Evolutionary conservation across 352 stramenopile species (phyloP), one percentile per base, ranked within the genome.

Genomic region (Phytophthora tentaculata): DNA sequence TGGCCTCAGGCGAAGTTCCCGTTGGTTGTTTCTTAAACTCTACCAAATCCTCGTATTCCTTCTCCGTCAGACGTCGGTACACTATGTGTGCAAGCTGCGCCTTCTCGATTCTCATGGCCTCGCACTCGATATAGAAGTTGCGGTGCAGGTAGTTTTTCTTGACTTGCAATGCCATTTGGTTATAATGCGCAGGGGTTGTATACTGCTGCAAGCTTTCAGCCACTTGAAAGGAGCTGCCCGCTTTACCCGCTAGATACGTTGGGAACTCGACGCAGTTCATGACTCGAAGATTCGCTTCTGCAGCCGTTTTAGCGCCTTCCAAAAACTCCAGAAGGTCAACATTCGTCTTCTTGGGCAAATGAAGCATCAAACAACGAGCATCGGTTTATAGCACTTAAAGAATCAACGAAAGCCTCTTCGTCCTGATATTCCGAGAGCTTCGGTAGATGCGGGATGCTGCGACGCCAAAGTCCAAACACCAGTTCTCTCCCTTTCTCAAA

Each of bases 291-390:
- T 77, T 76, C 24, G 63, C 47, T 43, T 84, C 66, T 3, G 59
- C 69, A 12, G 80, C 80, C 9, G 68, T 47, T 24, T 58, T 53
- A 26, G 80, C 77, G 24, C 80, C 80, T 29, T 83, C 44, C 1
- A 86, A 22, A 24, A 88, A 86, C n/a, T 88, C 77, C 5, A 80
- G 14, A 5, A 75, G 62, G 49, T 86, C 73, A 10, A 86, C 50
- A 19, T 66, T 56, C 3, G 80, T 86, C 28, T 64, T 64, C 8
- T 59, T 37, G 5, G 80, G 77, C 26, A 84, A 1, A 14, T 86
- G 64, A 44, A 88, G 55, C 51, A 81, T 67, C 1, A 75, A 81
- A 84, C 14, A 80, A 44, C 37, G 62, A 59, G n/a, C 61, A 56
- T 22, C 68, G 49, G 6, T 28, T 56, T 20, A 68, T 23, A 22